phyloP scores from a whole-genome alignment of 2,329 filamentous ascomycete species.

The Penicillium sumatraense region DNA sequence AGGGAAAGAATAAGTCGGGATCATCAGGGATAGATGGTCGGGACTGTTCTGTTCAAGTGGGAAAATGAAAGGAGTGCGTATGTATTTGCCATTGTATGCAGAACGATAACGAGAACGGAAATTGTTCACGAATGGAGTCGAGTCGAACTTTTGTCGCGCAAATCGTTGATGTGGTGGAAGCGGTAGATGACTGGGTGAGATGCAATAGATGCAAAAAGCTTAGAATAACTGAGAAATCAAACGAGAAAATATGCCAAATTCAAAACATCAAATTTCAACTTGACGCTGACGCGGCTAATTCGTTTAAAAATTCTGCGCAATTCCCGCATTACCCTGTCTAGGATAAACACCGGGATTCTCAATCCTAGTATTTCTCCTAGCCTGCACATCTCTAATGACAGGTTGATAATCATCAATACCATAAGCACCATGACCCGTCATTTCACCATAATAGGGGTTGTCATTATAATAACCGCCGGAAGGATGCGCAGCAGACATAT shows the following conservation, averaged over 20 bases:
- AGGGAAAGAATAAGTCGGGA: no score
- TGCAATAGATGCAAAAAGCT: background rate
- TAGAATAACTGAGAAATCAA: background rate
- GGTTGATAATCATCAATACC: constrained; percentile 67
- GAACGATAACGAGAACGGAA: constrained; percentile 16
- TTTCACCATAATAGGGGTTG: constrained; percentile 59
- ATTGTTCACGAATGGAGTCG: background rate
- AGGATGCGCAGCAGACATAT: constrained; percentile 51
- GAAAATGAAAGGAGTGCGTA: constrained; percentile 3
- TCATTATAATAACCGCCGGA: constrained; percentile 59
- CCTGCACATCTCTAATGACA: constrained; percentile 90
- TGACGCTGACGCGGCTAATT: no score
- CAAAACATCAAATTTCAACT: no score
- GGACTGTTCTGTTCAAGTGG: no score
- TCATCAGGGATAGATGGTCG: no score
- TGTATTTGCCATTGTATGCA: constrained; percentile 4
- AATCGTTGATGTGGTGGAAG: background rate
- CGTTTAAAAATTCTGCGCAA: constrained; percentile 89
- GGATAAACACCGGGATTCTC: constrained; percentile 89
- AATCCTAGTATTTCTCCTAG: constrained; percentile 90
- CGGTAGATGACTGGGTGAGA: background rate
- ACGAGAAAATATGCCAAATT: background rate
- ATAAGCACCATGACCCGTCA: constrained; percentile 55
- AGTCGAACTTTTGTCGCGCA: constrained; percentile 19
- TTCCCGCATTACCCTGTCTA: constrained; percentile 86